These are phyloP conservation scores for Rhizomucor pusillus DNA, from an alignment of 371 early-diverging fungal species.

Conservation along the genomic window DNA sequence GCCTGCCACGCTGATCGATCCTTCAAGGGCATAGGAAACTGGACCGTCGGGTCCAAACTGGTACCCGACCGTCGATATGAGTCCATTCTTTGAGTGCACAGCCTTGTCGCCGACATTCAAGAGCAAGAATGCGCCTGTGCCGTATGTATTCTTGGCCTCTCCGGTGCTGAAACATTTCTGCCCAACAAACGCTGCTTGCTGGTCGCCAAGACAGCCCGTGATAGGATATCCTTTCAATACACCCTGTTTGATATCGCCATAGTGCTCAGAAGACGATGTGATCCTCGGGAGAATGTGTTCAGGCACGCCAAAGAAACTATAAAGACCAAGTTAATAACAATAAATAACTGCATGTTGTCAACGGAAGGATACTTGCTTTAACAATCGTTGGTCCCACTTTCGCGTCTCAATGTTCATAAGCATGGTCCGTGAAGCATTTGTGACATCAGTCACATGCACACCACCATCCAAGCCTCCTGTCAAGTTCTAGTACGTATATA, in stretches of 20 bases:
- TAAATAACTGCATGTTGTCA: neutral
- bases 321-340: neutral
- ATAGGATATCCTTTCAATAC: conserved; percentile 71
- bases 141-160: conserved; percentile 94
- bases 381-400: conserved; percentile 74
- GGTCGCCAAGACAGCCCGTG: conserved; percentile 91
- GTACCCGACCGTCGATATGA: conserved; percentile 91
- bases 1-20: conserved; percentile 93
- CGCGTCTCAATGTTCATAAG: conserved; percentile 83
- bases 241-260: conserved; percentile 65
- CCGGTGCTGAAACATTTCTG: conserved; percentile 89
- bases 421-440: conserved; percentile 93
- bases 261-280: conserved; percentile 78
- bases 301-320: conserved; percentile 69
- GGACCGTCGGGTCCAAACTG: conserved; percentile 77
- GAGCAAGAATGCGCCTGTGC: conserved; percentile 95
- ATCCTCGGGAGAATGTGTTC: conserved; percentile 71
- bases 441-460: conserved; percentile 85
- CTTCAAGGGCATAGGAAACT: conserved; percentile 91
- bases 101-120: conserved; percentile 89
- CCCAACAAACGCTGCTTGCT: conserved; percentile 96
- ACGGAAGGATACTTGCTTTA: conserved; percentile 39
- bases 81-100: conserved; percentile 78
- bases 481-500: conserved; percentile 62
- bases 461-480: conserved; percentile 72